Evolutionary conservation across 1,139 yeast genomes (phyloP), one percentile per base, ranked within the genome.

Genomic region (Suhomyces chickasaworum): DNA sequence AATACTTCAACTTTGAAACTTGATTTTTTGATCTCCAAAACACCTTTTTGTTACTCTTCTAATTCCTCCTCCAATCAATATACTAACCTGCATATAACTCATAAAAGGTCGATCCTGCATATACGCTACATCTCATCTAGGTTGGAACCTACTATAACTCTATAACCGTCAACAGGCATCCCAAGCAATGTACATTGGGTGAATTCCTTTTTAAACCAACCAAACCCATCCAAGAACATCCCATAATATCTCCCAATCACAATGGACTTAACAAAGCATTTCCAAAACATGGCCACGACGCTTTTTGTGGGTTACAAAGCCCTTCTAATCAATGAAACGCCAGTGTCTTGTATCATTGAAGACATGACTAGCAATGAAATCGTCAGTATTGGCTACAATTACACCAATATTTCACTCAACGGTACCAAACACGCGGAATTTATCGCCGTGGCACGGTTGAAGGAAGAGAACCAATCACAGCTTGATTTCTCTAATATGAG

Each of bases 401-500:
- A 85, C 59, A 93, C 99, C n/a, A 93, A 93, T 60, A 75, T 81
- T 38, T 84, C 96, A 1, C 71, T 88, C 16, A 86, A 79, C 56
- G 97, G 97, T 0, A 88, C 91, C 2, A 77, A 88, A 35, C 99
- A 93, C 63, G 98, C 99, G 0, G 99, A 93, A 64, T 87, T 91
- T 58, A 74, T 86, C 47, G 97, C 93, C 0, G 51, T 53, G 15
- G 42, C 48, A 34, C 42, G 52, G 16, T 33, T 56, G 7, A 33
- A 44, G 22, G 42, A 43, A 27, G 13, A 25, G 8, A 15, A 16
- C 9, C 22, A 22, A 12, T 41, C 37, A 8, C 22, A 3, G 13
- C 81, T 89, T 7, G 86, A 84, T 46, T 89, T 66, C 58, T 68
- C 43, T 73, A 78, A 54, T 63, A 80, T 50, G 15, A 82, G 82